Evolutionary conservation across 1,284 basidiomycete species (phyloP).

Genomic region (Vanrija humicola): DNA sequence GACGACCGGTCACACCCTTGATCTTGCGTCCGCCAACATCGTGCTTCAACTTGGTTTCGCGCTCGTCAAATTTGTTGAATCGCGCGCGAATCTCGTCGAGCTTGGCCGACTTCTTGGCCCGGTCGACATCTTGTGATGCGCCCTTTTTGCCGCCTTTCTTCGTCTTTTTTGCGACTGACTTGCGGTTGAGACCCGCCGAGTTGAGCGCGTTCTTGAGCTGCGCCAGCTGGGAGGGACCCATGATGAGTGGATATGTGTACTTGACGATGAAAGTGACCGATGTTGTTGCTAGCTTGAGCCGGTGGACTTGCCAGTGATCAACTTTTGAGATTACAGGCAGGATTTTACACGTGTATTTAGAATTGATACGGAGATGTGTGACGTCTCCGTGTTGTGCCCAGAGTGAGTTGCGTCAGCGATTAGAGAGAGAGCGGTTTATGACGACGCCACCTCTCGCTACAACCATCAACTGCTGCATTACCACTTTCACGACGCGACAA

Average conservation of each 20-base stretch:
- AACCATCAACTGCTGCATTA: neutral
- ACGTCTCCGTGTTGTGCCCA: constrained; percentile 4
- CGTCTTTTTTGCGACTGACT: constrained; percentile 43
- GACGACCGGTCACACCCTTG: constrained; percentile 76
- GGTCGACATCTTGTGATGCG: constrained; percentile 63
- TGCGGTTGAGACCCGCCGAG: constrained; percentile 67
- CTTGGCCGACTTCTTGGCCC: constrained; percentile 71
- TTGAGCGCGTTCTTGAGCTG: constrained; percentile 81
- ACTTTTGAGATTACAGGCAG: constrained; percentile 9
- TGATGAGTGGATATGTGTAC: constrained; percentile 11
- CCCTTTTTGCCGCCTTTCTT: constrained; percentile 59
- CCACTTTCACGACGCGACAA: neutral
- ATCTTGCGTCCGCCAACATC: constrained; percentile 83
- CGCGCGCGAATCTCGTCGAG: constrained; percentile 77
- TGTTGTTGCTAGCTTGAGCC: neutral
- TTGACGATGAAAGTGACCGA: neutral
- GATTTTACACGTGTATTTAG: neutral
- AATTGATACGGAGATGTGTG: neutral
- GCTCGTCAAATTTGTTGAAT: constrained; percentile 90
- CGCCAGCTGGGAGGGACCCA: constrained; percentile 64
- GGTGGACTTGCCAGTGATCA: neutral
- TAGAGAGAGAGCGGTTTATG: no score
- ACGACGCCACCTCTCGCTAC: no score
- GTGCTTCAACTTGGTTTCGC: constrained; percentile 82
- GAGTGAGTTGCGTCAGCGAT: neutral